Evolutionary conservation across 2,329 filamentous ascomycete species (phyloP).

Genomic region (Dactylellina haptotyla): DNA sequence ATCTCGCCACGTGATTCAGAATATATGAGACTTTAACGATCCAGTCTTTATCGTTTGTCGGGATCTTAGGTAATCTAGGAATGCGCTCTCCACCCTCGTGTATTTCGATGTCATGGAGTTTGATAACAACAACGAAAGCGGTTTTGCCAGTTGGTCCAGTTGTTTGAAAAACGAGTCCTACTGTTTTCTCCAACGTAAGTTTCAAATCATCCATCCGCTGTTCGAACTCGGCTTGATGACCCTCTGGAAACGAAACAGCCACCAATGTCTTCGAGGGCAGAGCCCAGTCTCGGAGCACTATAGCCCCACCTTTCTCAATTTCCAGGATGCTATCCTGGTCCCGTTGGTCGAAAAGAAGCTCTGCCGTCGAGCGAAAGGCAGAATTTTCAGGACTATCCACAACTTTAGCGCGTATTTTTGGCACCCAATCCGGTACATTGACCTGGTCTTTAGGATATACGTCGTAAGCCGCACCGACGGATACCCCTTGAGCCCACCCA

Average conservation of each 20-base stretch:
- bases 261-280: not conserved
- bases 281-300: constrained; percentile 6
- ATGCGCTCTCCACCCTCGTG: not conserved
- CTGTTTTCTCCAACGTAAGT: not conserved
- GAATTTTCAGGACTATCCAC: not conserved
- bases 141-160: not conserved
- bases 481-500: constrained; percentile 26
- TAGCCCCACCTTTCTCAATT: not conserved
- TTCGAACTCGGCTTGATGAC: not conserved
- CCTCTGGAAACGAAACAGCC: not conserved
- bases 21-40: not conserved
- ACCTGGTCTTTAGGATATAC: not conserved
- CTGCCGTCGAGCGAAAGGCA: constrained; percentile 6
- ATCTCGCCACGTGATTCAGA: constrained; percentile 10
- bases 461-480: constrained; percentile 17
- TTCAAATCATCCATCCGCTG: not conserved
- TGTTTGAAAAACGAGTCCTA: not conserved
- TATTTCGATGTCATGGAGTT: not conserved
- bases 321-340: not conserved
- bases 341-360: not conserved
- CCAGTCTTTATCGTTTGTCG: not conserved
- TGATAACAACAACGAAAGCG: not conserved
- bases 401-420: not conserved
- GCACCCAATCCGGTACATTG: not conserved
- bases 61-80: constrained; percentile 1